Evolutionary conservation across 148 eudicot genomes (phyloP).

Genomic region (Gaultheria prostrata): DNA sequence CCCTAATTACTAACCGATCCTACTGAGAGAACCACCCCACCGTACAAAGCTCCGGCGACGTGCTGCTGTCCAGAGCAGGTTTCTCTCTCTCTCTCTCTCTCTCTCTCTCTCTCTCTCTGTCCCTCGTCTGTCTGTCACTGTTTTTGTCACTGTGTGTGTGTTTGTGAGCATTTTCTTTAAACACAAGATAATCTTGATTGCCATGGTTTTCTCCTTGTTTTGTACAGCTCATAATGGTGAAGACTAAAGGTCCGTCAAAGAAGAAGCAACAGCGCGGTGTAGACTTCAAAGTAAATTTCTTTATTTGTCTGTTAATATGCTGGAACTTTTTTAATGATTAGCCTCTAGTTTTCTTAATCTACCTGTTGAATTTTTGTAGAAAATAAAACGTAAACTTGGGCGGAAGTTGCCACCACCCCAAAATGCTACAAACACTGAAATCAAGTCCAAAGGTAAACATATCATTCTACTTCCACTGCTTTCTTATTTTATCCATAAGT

Average conservation of each 20-base stretch:
- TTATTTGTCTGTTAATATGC: neutral
- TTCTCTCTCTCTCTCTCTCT: too few relatives aligned
- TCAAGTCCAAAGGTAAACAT: conserved; percentile 68
- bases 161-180: neutral
- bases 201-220: neutral
- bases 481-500: neutral
- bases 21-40: neutral
- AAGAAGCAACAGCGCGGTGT: conserved; percentile 54
- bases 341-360: neutral
- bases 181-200: neutral
- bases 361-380: conserved; percentile 38
- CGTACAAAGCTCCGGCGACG: neutral
- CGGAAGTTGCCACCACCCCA: conserved; percentile 86
- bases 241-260: conserved; percentile 47
- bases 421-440: conserved; percentile 79
- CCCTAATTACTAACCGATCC: neutral
- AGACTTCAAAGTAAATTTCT: conserved; percentile 57
- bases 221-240: conserved; percentile 37
- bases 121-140: neutral
- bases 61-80: neutral
- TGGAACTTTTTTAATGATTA: neutral
- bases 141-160: too few relatives aligned
- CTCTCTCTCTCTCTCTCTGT: neutral
- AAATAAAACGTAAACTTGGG: conserved; percentile 79
- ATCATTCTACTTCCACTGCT: neutral